Evolutionary conservation across 805 yeast species (phyloP), one percentile per base, ranked within the genome.

Genomic region (Spathaspora boniae): DNA sequence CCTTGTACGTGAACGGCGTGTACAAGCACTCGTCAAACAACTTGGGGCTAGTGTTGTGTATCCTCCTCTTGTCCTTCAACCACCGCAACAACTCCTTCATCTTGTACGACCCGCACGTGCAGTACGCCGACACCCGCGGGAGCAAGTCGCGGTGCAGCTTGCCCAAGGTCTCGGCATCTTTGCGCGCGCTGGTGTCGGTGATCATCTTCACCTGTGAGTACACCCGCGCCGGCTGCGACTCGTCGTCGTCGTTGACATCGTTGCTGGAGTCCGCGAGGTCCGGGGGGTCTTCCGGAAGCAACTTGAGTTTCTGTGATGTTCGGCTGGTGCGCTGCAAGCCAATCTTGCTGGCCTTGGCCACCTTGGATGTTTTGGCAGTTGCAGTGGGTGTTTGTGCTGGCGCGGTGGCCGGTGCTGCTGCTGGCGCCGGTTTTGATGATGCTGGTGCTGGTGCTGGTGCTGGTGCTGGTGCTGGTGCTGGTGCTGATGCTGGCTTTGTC

Each of bases 71-170:
- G 33, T 86, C 93, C 50, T 82, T 80, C 34, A 93, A 62, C 89
- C 96, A 91, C 50, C 91, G 68, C 31, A 83, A 70, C 26, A 93
- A 65, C 33, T 88, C 97, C 47, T 83, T 77, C 95, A 93, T 86
- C 45, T 78, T 78, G 53, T 89, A 93, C 16, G 93, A 79, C 20
- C 96, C 89, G 18, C 97, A 88, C 0, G 98, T 91, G 61, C 98
- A 91, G 55, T 88, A 93, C 3, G 96, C 95, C 0, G 98, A 91
- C 2, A 89, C 96, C 42, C 98, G 68, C 3, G 98, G 98, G 37
- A 93, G 70, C 42, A 87, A 62, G 22, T 83, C 83, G 42, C 98
- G 66, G 49, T 83, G 91, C 44, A 79, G 78, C 56, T 89, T 93
- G 3, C 96, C 95, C 39, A 93, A 66, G 33, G 89, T 77, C 54